Evolutionary conservation across 331 rosid species (phyloP), one percentile per base, ranked within the genome.

Genomic region (Telfairia occidentalis): DNA sequence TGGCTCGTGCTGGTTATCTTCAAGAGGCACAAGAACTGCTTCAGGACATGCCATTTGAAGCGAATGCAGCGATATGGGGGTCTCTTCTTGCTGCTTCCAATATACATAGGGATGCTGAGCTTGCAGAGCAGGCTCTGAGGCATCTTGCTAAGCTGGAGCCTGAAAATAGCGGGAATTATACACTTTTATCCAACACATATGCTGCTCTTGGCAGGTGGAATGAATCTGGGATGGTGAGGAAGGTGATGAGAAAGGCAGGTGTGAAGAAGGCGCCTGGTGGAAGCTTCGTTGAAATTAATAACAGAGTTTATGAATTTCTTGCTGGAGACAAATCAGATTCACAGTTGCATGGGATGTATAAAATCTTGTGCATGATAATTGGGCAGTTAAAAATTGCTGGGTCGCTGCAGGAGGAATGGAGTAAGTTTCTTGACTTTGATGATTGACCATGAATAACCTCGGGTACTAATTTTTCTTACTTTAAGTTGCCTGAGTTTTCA

Each of bases 61-160:
- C 92, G 46, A 90, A 86, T 67, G 89, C 87, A 18, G 86, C 90
- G 9, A 80, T 90, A 78, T 90, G 96, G 92, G 96, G 96, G 78
- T 87, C 92, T 46, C 85, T 90, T 80, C 90, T 90, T 80, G 88
- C 92, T 53, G 86, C 87, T 76, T 78, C 92, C 48, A 80, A 82
- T 59, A 80, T 74, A 52, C 85, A 83, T 52, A 82, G 86, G 13
- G 79, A 87, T 83, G 81, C 83, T 11, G 89, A 76, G 63, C 85
- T 90, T 46, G 92, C 90, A 19, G 81, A 76, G 35, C 85, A 67
- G 73, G 90, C 92, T 45, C 77, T 84, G 77, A 61, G 69, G 49
- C 86, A 79, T 79, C 83, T 90, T 10, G 55, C 82, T 28, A 67
- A 43, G 86, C 50, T 90, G 72, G 92, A 90, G 82, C 92, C 92